phyloP scores from a whole-genome alignment of 2,329 filamentous ascomycete genomes.

The Corynespora cassiicola region DNA sequence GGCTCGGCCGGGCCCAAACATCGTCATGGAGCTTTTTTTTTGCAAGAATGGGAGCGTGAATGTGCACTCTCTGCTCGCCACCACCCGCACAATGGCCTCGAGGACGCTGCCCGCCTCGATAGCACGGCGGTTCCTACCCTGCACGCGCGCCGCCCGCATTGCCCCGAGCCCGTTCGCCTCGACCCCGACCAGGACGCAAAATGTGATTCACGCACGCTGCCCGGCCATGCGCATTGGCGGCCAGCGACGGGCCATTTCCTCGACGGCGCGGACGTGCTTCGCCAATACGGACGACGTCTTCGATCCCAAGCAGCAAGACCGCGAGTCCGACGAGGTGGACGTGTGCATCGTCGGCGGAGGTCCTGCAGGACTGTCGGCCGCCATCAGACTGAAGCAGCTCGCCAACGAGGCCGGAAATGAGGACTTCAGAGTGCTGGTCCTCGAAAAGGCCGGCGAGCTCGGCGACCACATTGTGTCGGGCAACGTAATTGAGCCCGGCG shows the following conservation, averaged over 20 bases:
- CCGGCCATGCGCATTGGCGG: constrained; percentile 45
- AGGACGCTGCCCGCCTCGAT: constrained; percentile 34
- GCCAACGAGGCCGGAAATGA: constrained; percentile 95
- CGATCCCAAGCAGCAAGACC: constrained; percentile 67
- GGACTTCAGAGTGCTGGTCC: constrained; percentile 87
- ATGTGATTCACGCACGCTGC: constrained; percentile 26
- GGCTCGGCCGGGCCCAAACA: constrained; percentile 22
- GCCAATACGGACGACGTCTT: constrained; percentile 50
- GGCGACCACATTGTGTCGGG: constrained; percentile 95
- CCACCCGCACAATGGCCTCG: constrained; percentile 36
- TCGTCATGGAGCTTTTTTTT: constrained; percentile 30
- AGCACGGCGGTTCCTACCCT: constrained; percentile 31
- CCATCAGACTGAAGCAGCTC: constrained; percentile 93
- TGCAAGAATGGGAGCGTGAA: constrained; percentile 24
- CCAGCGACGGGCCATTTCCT: constrained; percentile 44
- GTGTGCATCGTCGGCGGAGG: constrained; percentile 96
- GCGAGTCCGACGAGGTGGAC: constrained; percentile 92
- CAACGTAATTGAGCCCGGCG: constrained; percentile 89
- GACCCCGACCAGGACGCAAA: constrained; percentile 20
- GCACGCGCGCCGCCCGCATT: constrained; percentile 24
- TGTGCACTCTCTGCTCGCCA: constrained; percentile 15
- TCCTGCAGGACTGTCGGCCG: constrained; percentile 90
- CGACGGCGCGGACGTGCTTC: constrained; percentile 36
- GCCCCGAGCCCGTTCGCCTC: constrained; percentile 25
- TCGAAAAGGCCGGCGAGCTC: constrained; percentile 95